Conservation (phyloP, 257 asterid species). For the Plantago elongata region DNA sequence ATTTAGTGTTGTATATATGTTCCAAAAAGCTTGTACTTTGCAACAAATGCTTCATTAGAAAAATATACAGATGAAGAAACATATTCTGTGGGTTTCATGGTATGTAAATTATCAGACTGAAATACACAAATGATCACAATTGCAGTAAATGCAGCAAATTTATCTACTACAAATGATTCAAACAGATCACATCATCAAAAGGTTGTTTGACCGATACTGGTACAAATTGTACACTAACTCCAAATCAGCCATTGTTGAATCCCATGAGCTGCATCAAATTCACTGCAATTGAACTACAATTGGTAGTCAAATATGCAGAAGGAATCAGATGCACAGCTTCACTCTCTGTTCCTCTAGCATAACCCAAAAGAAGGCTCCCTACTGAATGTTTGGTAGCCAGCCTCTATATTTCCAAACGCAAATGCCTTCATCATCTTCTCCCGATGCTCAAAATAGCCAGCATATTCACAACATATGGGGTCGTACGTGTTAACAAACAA, state of each 20-base stretch:
- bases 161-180: not conserved
- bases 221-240: slow-evolving; percentile 30
- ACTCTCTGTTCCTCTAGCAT: slow-evolving; percentile 35
- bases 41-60: too few relatives aligned
- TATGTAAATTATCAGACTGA: too few relatives aligned
- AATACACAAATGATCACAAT: not conserved
- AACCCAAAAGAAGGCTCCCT: slow-evolving; percentile 32
- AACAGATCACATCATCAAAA: not conserved
- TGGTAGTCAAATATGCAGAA: slow-evolving; percentile 49
- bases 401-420: slow-evolving; percentile 47
- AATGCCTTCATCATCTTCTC: slow-evolving; percentile 55
- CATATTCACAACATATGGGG: slow-evolving; percentile 58
- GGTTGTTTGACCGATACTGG: slow-evolving; percentile 28
- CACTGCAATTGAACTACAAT: slow-evolving; percentile 23
- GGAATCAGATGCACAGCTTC: slow-evolving; percentile 70
- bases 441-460: slow-evolving; percentile 59
- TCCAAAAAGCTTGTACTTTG: too few relatives aligned
- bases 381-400: slow-evolving; percentile 60
- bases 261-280: slow-evolving; percentile 52
- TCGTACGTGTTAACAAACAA: slow-evolving; percentile 54
- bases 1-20: too few relatives aligned
- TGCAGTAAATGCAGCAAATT: not conserved
- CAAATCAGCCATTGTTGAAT: slow-evolving; percentile 68
- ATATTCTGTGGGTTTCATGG: too few relatives aligned
- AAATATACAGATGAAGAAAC: too few relatives aligned